Evolutionary conservation across 2,329 filamentous ascomycete genomes (phyloP).

Genomic region (Venturia pyrina): DNA sequence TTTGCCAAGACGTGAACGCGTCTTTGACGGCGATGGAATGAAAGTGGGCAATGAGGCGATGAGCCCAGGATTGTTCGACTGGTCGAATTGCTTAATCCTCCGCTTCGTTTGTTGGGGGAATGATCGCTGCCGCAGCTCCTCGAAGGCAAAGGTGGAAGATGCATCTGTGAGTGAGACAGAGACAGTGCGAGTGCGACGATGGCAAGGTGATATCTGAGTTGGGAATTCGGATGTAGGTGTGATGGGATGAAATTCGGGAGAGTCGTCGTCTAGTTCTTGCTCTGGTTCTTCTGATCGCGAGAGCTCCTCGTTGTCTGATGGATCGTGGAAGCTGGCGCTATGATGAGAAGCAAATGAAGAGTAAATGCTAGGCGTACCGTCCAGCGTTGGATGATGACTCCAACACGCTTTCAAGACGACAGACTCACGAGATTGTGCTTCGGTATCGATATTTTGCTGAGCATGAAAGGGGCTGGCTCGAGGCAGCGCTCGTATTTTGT

Average conservation of each 20-base stretch:
- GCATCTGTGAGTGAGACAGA: not conserved
- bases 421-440: conserved; percentile 41
- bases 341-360: conserved; percentile 8
- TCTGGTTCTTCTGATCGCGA: not conserved
- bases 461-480: conserved; percentile 35
- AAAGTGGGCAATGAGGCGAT: not conserved
- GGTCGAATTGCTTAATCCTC: conserved; percentile 9
- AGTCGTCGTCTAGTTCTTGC: not conserved
- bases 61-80: not conserved
- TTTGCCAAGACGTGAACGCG: conserved; percentile 3
- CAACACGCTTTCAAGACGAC: conserved; percentile 58
- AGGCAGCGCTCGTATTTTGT: conserved; percentile 52
- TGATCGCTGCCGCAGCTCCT: not conserved
- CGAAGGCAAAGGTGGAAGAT: not conserved
- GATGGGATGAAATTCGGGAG: conserved; percentile 7
- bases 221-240: conserved; percentile 12
- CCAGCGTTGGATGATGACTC: conserved; percentile 55
- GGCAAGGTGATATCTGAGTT: conserved; percentile 4
- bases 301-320: not conserved
- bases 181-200: not conserved
- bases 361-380: conserved; percentile 25
- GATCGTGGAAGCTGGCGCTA: not conserved
- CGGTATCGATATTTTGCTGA: not conserved
- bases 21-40: conserved; percentile 4
- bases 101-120: conserved; percentile 7